phyloP scores from a whole-genome alignment of 2,329 filamentous ascomycete species.

The Pseudopyricularia javanii region DNA sequence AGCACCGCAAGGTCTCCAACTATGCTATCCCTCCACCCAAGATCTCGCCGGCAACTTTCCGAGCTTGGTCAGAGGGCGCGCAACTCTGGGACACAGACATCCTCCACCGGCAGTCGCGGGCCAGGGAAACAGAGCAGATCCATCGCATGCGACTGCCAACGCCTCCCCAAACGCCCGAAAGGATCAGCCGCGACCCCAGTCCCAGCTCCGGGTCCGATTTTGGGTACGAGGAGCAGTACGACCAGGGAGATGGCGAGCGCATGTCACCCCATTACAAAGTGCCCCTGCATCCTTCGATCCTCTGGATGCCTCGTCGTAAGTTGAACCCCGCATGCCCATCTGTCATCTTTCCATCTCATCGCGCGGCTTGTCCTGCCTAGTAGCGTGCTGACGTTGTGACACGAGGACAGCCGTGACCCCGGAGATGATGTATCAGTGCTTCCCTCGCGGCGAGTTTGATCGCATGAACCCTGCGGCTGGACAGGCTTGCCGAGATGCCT shows the following conservation, averaged over 20 bases:
- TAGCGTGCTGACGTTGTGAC: constrained; percentile 4
- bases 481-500: constrained; percentile 9
- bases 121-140: neutral
- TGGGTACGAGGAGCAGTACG: constrained; percentile 11
- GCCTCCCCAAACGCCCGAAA: constrained; percentile 6
- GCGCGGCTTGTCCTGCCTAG: neutral
- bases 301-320: constrained; percentile 8
- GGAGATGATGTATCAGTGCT: constrained; percentile 2
- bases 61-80: constrained; percentile 7
- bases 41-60: constrained; percentile 8
- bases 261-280: constrained; percentile 10
- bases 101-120: neutral
- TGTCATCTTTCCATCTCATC: no score
- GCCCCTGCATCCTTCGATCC: neutral
- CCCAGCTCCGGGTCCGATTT: constrained; percentile 3
- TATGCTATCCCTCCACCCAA: neutral
- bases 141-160: constrained; percentile 4
- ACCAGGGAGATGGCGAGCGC: constrained; percentile 10
- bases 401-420: constrained; percentile 11
- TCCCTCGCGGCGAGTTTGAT: constrained; percentile 13
- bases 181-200: constrained; percentile 1
- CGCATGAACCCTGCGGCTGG: constrained; percentile 18
- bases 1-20: neutral
- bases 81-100: constrained; percentile 4
- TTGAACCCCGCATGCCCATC: neutral